These are phyloP conservation scores for Aeschynomene evenia DNA, from an alignment of 306 rosid species.

Conservation along the genomic window DNA sequence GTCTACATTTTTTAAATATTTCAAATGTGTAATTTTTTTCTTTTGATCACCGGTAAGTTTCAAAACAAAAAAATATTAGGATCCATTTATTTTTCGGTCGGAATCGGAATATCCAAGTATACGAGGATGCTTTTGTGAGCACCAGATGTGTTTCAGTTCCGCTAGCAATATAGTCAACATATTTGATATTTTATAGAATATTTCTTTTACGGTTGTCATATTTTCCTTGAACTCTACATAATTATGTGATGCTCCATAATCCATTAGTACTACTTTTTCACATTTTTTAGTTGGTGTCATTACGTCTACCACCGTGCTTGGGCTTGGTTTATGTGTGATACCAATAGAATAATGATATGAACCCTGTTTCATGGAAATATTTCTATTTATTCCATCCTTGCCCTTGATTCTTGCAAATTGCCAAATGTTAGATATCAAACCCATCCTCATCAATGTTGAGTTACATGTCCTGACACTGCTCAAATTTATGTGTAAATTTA, in stretches of 20 bases:
- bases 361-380: background rate
- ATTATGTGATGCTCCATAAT: background rate
- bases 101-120: background rate
- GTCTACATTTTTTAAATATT: background rate
- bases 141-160: conserved; percentile 8
- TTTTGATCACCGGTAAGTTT: background rate
- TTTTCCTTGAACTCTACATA: background rate
- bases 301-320: background rate
- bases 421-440: background rate
- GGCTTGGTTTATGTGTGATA: conserved; percentile 8
- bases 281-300: background rate
- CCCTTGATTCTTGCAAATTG: conserved; percentile 7
- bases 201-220: background rate
- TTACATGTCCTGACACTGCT: conserved; percentile 1
- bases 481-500: conserved; percentile 11
- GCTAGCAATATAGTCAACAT: background rate
- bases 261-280: background rate
- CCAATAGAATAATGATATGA: conserved; percentile 6
- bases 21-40: background rate
- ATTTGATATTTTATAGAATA: background rate
- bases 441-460: conserved; percentile 1
- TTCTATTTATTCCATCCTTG: background rate
- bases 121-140: conserved; percentile 6
- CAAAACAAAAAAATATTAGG: conserved; percentile 11
- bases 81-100: background rate